Evolutionary conservation across 2,329 filamentous ascomycete genomes (phyloP), one percentile per base, ranked within the genome.

Genomic region (Zasmidium cellare): DNA sequence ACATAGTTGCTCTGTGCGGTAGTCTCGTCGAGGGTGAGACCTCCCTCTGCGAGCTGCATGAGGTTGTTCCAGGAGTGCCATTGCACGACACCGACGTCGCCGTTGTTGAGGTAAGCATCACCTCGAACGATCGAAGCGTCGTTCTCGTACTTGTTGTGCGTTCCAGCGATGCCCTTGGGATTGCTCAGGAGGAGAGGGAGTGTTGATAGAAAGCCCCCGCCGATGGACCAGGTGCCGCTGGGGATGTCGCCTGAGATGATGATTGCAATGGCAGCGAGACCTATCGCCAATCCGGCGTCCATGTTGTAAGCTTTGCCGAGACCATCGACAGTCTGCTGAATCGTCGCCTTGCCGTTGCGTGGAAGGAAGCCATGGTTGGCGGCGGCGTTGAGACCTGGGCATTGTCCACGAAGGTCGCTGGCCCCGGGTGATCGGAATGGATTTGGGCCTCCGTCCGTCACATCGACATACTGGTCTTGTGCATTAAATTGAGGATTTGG

Each of bases 111-210:
- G 55, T 66, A 67, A 11, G 64, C 64, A 51, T 67, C 65, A 22
- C 53, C 55, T 25, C 62, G 58, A 19, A 55, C 58, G 51, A 65
- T 65, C 12, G 65, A 66, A 24, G 56, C 66, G 50, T 74, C 72
- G 6, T 61, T 60, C 58, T 74, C 72, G 51, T 72, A 74, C 45
- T 69, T 67, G 59, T 72, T 72, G 61, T 74, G 72, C 9, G 63
- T 63, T 31, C 64, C 65, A 7, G 58, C 51, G 55, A 67, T 59
- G 54, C 58, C 70, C 62, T 55, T 64, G 55, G 51, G 55, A 22
- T 41, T 44, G 7, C 35, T n/a, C 7, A n/a, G 3, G 47, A 64
- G 56, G 22, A 66, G 55, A 19, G 49, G 56, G n/a, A 51, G 25
- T 11, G 48, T 56, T 19, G 58, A 48, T 12, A 62, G 54, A 46